Percentiles rank a stretch among this genome's conserved stretches.
phyloP scores from a whole-genome alignment of 805 yeast species.

The Kregervanrija fluxuum region DNA sequence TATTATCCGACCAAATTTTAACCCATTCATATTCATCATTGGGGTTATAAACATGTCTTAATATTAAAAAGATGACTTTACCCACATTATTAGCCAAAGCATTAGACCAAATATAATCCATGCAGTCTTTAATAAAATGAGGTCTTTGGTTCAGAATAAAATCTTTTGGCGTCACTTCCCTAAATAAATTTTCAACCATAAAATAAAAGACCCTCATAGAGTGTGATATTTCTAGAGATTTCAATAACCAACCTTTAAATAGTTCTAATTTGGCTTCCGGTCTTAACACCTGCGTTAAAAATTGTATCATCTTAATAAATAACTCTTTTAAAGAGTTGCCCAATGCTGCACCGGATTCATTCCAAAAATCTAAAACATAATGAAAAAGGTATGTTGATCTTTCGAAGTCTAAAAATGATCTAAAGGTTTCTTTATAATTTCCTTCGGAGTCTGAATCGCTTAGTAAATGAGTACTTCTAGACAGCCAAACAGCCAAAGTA shows the following conservation, averaged over 20 bases:
- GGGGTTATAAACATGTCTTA: slow-evolving; percentile 22
- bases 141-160: slow-evolving; percentile 39
- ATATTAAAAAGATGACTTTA: slow-evolving; percentile 41
- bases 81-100: slow-evolving; percentile 62
- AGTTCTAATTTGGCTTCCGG: slow-evolving; percentile 15
- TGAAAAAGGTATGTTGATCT: slow-evolving; percentile 33
- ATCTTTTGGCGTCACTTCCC: slow-evolving; percentile 35
- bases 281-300: slow-evolving; percentile 19
- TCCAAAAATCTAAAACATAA: slow-evolving; percentile 62
- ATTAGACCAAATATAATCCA: slow-evolving; percentile 45
- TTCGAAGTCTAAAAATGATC: slow-evolving; percentile 9
- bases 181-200: slow-evolving; percentile 49
- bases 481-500: slow-evolving; percentile 56
- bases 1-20: slow-evolving; percentile 39
- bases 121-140: slow-evolving; percentile 37
- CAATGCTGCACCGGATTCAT: slow-evolving; percentile 61
- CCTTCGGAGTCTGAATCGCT: slow-evolving; percentile 1
- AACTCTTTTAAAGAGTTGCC: slow-evolving; percentile 62
- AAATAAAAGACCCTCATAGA: slow-evolving; percentile 56
- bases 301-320: slow-evolving; percentile 43
- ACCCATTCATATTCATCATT: slow-evolving; percentile 37
- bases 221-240: slow-evolving; percentile 36
- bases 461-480: slow-evolving; percentile 41
- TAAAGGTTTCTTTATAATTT: not conserved
- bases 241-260: slow-evolving; percentile 39